Base-by-base conservation (phyloP, 371 early-diverging fungal genomes). In the Mucor mucedo region DNA sequence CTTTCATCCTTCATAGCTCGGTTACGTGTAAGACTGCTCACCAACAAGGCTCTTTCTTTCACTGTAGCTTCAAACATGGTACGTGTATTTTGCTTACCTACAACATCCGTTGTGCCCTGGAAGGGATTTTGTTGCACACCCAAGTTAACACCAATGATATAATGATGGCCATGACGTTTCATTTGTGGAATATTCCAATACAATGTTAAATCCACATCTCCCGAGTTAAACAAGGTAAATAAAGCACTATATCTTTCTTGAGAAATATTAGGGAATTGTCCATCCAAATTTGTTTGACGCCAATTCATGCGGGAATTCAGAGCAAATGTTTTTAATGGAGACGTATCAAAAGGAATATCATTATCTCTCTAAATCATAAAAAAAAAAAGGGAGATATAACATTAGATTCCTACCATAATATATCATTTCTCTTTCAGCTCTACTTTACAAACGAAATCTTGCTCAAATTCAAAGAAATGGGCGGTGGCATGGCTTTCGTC, bases 141-240 rank as follows among this genome's bases (percentile, higher is more conserved):
- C 5, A 95, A 71, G 65, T 94, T 95, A 56, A 95, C 91, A 14
- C 96, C 95, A 42, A 93, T 89, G 55, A 95, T 91, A 57, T 91
- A 93, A 68, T 94, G 95, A 66, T 95, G 94, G 0, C 97, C 89
- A 40, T 80, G 83, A 2, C 84, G 82, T 41, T 70, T 77, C 70
- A 76, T 68, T 29, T 79, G 77, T 33, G 83, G 87, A 11, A 85
- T 79, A 48, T 89, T 85, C 95, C 95, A 97, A 66, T 92, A 91
- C n/a, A 97, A 63, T 3, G 89, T 80, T 52, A 96, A 77, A 66
- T 97, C 98, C 27, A 95, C 84, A 60, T 95, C 94, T 53, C 90
- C 92, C 10, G 91, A 85, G 58, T 84, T 88, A 68, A 89, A 95
- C 8, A 94, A 73, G 0, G 94, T 87, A 68, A 95, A 95, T 49